phyloP scores from a whole-genome alignment of 805 yeast genomes.

The Kodamaea sagamina region DNA sequence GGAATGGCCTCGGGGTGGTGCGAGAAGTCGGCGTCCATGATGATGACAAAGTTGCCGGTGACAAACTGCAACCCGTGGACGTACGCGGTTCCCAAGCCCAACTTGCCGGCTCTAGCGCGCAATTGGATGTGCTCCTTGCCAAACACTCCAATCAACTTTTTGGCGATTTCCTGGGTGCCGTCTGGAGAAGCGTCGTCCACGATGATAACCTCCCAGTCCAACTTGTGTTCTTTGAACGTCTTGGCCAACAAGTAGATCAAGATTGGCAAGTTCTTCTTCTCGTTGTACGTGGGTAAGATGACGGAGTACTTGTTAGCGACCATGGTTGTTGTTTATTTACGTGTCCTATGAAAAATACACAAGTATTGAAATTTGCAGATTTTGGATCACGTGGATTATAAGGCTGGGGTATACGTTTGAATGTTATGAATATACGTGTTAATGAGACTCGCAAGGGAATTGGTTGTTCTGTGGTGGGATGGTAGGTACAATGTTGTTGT shows the following conservation, averaged over 20 bases:
- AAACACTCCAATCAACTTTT: conserved; percentile 55
- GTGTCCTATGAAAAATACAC: conserved; percentile 10
- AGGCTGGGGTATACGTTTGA: background rate
- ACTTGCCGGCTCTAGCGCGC: conserved; percentile 73
- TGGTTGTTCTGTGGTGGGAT: too few relatives aligned
- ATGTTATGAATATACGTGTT: too few relatives aligned
- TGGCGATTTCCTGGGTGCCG: conserved; percentile 76
- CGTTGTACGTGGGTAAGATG: conserved; percentile 77
- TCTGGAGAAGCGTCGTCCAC: conserved; percentile 83
- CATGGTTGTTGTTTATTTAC: conserved; percentile 12
- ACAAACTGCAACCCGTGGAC: conserved; percentile 73
- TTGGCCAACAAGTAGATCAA: conserved; percentile 68
- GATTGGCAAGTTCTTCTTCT: conserved; percentile 63
- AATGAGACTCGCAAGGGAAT: too few relatives aligned
- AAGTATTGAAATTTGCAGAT: background rate
- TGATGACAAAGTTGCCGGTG: conserved; percentile 72
- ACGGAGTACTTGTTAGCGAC: conserved; percentile 61
- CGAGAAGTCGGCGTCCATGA: conserved; percentile 84
- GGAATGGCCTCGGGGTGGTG: conserved; percentile 84
- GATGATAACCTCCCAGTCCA: conserved; percentile 75
- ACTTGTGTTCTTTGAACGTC: conserved; percentile 56
- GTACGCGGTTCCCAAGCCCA: conserved; percentile 80
- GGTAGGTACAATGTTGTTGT: too few relatives aligned
- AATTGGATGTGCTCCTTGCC: conserved; percentile 63
- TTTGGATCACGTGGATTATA: background rate